A percentile compares a stretch with the other conserved stretches of the same genome.
Evolutionary conservation across 257 asterid genomes (phyloP).

Genomic region (Nyctanthes arbortristis): DNA sequence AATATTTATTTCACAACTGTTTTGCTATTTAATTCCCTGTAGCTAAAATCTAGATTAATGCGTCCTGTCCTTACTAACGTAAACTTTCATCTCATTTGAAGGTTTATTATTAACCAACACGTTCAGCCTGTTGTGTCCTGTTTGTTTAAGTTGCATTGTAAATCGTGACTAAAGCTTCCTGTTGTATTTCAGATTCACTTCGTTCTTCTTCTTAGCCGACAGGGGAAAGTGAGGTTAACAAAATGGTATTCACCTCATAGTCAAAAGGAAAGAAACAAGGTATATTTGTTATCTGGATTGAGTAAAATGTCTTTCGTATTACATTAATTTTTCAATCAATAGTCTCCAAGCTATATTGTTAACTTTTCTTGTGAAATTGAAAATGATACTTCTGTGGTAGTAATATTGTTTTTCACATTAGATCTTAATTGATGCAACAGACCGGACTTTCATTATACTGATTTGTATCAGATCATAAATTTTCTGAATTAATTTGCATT

Average conservation of each 20-base stretch:
- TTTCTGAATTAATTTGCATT: too few species aligned
- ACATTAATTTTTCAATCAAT: neutral
- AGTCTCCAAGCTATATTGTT: neutral
- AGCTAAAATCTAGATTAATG: constrained; percentile 3
- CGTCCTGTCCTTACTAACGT: neutral
- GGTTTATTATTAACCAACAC: neutral
- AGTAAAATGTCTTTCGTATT: constrained; percentile 1
- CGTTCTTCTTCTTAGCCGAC: constrained; percentile 63
- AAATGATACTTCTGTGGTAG: neutral
- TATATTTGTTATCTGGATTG: constrained; percentile 23
- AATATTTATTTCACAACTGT: neutral
- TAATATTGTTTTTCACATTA: neutral
- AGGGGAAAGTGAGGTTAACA: constrained; percentile 66
- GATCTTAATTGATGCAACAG: neutral
- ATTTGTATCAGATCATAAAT: too few species aligned
- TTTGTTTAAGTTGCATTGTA: neutral
- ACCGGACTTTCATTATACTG: neutral
- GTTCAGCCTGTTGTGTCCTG: neutral
- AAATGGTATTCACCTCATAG: constrained; percentile 66
- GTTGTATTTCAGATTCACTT: constrained; percentile 52
- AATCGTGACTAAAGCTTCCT: constrained; percentile 27
- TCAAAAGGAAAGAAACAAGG: constrained; percentile 65
- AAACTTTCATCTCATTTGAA: neutral
- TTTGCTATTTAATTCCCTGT: neutral
- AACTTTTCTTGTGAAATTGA: neutral